Evolutionary conservation across 2,329 filamentous ascomycete genomes (phyloP), one percentile per base, ranked within the genome.

Genomic region (Periconia sp.): DNA sequence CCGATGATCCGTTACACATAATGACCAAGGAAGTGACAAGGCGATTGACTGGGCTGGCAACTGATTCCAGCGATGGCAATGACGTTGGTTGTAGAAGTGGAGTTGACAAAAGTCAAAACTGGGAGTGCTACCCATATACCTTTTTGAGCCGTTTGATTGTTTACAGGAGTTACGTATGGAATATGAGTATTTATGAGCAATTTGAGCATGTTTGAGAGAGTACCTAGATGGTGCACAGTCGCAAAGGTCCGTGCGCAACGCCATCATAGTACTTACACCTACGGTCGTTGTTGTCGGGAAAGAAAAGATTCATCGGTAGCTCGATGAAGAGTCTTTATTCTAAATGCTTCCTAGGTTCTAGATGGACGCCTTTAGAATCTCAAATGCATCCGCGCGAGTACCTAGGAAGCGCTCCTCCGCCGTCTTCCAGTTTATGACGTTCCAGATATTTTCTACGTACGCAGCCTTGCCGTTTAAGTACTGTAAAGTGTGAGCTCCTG

Each of bases 361-460:
- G 12, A 67, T 62, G 2, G 63, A 66, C 0, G 69, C 65, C 48
- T 70, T 72, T 18, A 73, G 56, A 4, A 63, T 46, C 42, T 66
- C 67, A 52, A 72, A 72, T 2, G 64, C 66, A 52, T 73, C 70
- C 9, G 57, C 63, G 13, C 61, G 61, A 11, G 59, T 70, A 3
- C 80, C 79, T 2, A 70, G 56, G 66, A 82, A 89, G 21, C 87
- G 78, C 45, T 77, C 70, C 72, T 88, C 86, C 1, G 83, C 80
- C 4, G 79, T 84, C 71, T 85, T 82, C 88, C 87, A 91, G 73
- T 89, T 90, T 62, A 91, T 83, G 22, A 91, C 81, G 23, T 83
- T 83, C 87, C 87, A 91, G 56, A 90, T 87, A 50, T 87, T 87
- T 48, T 87, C 81, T 5, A 89, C 79, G 57, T 92, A 92, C 0